These are phyloP conservation scores for Mycena belliarum DNA, from an alignment of 768 basidiomycete species.

Conservation along the genomic window DNA sequence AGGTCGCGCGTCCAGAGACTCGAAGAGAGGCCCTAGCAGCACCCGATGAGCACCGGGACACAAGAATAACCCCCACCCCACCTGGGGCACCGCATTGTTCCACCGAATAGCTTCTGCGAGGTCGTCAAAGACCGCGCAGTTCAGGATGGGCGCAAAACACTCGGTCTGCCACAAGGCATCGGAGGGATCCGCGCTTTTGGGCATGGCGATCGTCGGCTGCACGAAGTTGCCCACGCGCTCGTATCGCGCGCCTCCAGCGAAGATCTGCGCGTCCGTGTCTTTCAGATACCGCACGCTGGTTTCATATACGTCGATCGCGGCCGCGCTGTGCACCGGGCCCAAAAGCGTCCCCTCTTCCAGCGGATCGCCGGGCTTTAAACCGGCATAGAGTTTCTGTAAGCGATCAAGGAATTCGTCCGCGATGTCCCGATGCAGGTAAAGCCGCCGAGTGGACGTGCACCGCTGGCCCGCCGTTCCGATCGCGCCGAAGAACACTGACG, in stretches of 20 bases:
- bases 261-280: conserved; percentile 69
- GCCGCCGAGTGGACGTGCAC: conserved; percentile 90
- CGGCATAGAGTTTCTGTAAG: conserved; percentile 72
- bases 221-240: conserved; percentile 82
- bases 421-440: conserved; percentile 84
- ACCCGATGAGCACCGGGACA: conserved; percentile 12
- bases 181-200: conserved; percentile 52
- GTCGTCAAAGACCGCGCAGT: conserved; percentile 83
- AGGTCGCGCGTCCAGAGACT: conserved; percentile 89
- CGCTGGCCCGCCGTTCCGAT: conserved; percentile 77
- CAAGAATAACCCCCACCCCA: conserved; percentile 24
- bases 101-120: conserved; percentile 84
- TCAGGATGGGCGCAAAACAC: conserved; percentile 88
- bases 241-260: conserved; percentile 70
- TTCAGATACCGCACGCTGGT: conserved; percentile 62
- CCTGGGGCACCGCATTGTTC: conserved; percentile 89
- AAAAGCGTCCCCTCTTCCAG: conserved; percentile 71
- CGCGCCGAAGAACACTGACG: conserved; percentile 91
- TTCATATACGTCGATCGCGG: conserved; percentile 67
- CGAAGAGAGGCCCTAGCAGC: conserved; percentile 75
- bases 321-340: conserved; percentile 81
- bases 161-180: conserved; percentile 75
- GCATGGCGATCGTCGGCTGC: conserved; percentile 80
- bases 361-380: conserved; percentile 83
- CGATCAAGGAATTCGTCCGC: conserved; percentile 74